A percentile compares a stretch with the other conserved stretches of the same genome.
Evolutionary conservation across 176 grass and related monocot genomes (phyloP).

Genomic region (Triticum aestivum): DNA sequence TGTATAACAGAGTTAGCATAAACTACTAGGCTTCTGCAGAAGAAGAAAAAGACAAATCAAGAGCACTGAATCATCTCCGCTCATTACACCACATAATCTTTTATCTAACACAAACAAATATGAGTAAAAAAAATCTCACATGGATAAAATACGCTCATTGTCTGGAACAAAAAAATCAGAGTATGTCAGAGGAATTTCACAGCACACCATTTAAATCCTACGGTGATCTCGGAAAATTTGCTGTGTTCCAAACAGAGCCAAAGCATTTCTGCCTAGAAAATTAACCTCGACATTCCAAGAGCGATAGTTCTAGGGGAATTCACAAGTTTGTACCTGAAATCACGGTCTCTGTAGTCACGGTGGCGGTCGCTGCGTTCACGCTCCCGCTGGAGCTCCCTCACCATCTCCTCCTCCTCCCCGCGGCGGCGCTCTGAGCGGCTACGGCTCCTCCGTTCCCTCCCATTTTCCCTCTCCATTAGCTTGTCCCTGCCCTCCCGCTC

Average conservation of each 20-base stretch:
- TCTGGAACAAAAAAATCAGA: neutral
- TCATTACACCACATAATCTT: neutral
- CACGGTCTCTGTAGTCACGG: constrained; percentile 51
- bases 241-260: neutral
- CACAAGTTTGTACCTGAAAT: constrained; percentile 55
- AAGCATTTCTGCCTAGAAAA: constrained; percentile 16
- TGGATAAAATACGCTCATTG: neutral
- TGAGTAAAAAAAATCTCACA: neutral
- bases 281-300: neutral
- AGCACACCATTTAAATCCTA: neutral
- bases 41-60: neutral
- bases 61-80: neutral
- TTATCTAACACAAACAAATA: neutral
- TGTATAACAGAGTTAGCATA: neutral
- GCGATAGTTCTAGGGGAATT: neutral
- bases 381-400: constrained; percentile 46
- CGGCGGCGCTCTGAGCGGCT: constrained; percentile 53
- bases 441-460: constrained; percentile 69
- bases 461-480: constrained; percentile 25
- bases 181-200: neutral
- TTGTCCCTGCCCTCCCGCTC: constrained; percentile 34
- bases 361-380: constrained; percentile 46
- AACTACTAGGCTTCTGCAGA: neutral
- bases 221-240: neutral
- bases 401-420: constrained; percentile 68